Evolutionary conservation across 768 basidiomycete species (phyloP), one percentile per base, ranked within the genome.

Genomic region (Lactarius deliciosus): DNA sequence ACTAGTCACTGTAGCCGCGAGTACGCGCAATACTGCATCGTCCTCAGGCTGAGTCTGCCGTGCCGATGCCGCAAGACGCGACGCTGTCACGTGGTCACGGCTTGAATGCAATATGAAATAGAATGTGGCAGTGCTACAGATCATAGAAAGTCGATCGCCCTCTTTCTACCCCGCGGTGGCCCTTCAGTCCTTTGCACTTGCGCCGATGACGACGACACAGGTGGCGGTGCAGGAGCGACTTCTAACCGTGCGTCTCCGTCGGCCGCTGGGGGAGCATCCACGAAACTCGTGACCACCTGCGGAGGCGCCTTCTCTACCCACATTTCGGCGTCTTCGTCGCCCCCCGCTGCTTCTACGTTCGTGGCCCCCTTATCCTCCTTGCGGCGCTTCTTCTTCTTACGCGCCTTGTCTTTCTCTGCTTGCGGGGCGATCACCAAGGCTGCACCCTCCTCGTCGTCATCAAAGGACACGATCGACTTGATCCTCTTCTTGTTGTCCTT

Each of bases 251-350:
- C 22, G 8, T 20, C 20, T 45, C 15, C 41, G 45, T 64, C 45
- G 22, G 13, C 16, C 7, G 57, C n/a, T 7, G 41, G 57, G 13
- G 36, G 25, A 4, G 38, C 53, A 43, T 16, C 36, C 15, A 22
- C 36, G 30, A 85, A 66, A 59, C 65, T 73, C 72, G 80, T 80
- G 22, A 85, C 82, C 32, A 80, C 76, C 41, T 82, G 81, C 10
- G 86, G 81, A 11, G 81, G 77, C 22, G 84, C 82, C 70, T 86
- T 86, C 76, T 90, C 88, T 4, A 87, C 84, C 87, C 87, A 91
- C 84, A 89, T 85, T 6, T 59, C 65, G 4, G 5, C 65, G 32
- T 68, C 68, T n/a, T 56, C 68, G 16, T 78, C 83, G 2, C 83
- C 85, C 5, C 81, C 82, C 11, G 75, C 75, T 3, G 76, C 80